Evolutionary conservation across 176 grass and related monocot genomes (phyloP).

Genomic region (Hyparrhenia diplandra): DNA sequence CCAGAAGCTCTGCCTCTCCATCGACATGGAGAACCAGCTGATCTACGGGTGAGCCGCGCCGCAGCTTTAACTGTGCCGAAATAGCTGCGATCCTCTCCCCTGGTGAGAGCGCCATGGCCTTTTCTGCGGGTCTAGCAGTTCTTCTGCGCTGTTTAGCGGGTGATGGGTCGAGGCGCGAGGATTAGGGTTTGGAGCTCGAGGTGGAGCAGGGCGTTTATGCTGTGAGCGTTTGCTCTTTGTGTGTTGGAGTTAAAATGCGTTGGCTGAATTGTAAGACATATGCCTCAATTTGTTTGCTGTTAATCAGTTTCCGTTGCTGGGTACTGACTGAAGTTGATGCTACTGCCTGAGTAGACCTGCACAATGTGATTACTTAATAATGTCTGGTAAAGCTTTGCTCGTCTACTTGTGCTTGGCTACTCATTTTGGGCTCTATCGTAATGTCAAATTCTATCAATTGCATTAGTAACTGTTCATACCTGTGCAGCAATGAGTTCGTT

Average conservation of each 20-base stretch:
- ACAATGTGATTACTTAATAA: slow-evolving; percentile 5
- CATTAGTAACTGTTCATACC: not conserved
- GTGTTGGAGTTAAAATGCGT: slow-evolving; percentile 18
- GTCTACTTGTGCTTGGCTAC: not conserved
- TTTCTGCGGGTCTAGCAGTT: slow-evolving; percentile 28
- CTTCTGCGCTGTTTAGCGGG: not conserved
- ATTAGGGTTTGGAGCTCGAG: slow-evolving; percentile 38
- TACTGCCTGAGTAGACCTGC: not conserved
- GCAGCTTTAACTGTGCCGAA: slow-evolving; percentile 14
- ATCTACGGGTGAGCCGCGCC: slow-evolving; percentile 73
- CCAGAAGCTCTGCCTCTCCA: slow-evolving; percentile 95
- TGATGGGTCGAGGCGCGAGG: not conserved
- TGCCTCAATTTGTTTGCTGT: not conserved
- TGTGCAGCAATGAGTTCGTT: not conserved
- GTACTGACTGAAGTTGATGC: not conserved
- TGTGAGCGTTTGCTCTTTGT: slow-evolving; percentile 2
- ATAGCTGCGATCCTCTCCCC: not conserved
- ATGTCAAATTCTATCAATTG: not conserved
- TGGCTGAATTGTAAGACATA: not conserved
- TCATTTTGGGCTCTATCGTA: not conserved
- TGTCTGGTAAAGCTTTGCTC: not conserved
- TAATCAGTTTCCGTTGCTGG: slow-evolving; percentile 1
- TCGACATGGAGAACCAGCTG: slow-evolving; percentile 81
- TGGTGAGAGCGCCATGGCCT: not conserved
- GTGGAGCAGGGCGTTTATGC: not conserved